A percentile compares a stretch with the other conserved stretches of the same genome.
Conservation (phyloP, 2,329 filamentous ascomycete species). For the Ascochyta koolunga region DNA sequence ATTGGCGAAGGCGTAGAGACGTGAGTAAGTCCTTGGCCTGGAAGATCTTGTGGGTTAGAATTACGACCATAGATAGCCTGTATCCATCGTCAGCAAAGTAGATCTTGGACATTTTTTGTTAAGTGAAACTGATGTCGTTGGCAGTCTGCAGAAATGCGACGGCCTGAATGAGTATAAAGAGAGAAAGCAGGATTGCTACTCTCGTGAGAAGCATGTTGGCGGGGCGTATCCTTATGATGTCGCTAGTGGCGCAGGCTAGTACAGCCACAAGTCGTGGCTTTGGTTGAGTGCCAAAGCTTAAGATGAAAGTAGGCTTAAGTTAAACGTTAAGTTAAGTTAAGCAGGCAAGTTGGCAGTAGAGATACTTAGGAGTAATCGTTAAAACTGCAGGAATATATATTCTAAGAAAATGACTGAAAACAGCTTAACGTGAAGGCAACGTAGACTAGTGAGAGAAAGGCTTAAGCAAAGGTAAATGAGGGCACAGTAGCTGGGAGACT, state of each 20-base stretch:
- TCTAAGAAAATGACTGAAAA: neutral
- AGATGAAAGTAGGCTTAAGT: neutral
- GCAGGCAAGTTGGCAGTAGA: neutral
- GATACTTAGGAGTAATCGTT: neutral
- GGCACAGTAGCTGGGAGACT: neutral
- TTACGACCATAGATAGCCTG: slow-evolving; percentile 47
- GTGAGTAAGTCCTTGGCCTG: slow-evolving; percentile 41
- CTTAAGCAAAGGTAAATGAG: neutral
- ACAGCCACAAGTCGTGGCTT: neutral
- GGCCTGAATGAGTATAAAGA: neutral
- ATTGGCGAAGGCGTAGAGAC: slow-evolving; percentile 48
- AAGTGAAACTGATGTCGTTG: neutral
- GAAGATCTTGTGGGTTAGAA: slow-evolving; percentile 42
- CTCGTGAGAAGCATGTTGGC: neutral
- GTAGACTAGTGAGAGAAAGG: neutral
- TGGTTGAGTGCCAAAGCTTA: neutral
- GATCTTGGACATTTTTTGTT: neutral
- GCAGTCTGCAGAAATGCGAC: slow-evolving; percentile 24
- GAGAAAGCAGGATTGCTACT: neutral
- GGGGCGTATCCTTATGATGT: neutral
- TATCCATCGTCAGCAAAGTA: slow-evolving; percentile 3
- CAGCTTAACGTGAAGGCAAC: neutral
- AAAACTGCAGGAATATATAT: neutral
- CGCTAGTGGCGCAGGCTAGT: neutral
- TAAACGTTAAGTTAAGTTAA: neutral